These are phyloP conservation scores for Boechera divaricarpa DNA, from an alignment of 345 rosid species.

Conservation along the genomic window DNA sequence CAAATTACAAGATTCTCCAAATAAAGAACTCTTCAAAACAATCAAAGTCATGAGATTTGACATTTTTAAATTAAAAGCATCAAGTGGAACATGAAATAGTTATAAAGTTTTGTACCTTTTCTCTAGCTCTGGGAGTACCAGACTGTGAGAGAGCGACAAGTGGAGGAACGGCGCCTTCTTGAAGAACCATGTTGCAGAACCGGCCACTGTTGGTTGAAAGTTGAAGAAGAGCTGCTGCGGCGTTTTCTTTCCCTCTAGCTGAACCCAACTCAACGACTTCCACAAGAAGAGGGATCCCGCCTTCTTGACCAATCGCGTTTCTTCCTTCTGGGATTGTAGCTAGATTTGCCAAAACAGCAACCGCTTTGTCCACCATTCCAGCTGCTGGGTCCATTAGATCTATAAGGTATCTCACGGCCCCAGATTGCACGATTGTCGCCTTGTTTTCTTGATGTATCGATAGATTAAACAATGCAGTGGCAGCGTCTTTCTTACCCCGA, in stretches of 20 bases:
- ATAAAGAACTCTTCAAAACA: conserved; percentile 2
- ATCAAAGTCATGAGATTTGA: neutral
- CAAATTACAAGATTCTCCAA: conserved; percentile 18
- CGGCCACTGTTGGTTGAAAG: conserved; percentile 75
- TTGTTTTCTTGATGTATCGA: conserved; percentile 96
- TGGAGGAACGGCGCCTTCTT: conserved; percentile 97
- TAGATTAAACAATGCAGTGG: conserved; percentile 94
- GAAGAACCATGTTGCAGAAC: conserved; percentile 83
- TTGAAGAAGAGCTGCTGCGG: conserved; percentile 98
- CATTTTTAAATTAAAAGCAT: neutral
- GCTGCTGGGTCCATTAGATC: conserved; percentile 98
- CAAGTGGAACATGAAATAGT: neutral
- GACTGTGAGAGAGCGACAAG: conserved; percentile 88
- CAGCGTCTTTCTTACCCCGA: conserved; percentile 94
- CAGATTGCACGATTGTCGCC: conserved; percentile 82
- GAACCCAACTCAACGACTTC: conserved; percentile 99
- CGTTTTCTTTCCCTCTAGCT: conserved; percentile 95
- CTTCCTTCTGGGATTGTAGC: conserved; percentile 84
- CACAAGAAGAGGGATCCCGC: conserved; percentile 82
- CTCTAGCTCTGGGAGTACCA: conserved; percentile 96
- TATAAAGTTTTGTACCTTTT: conserved; percentile 61
- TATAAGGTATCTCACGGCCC: conserved; percentile 86
- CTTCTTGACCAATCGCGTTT: conserved; percentile 77
- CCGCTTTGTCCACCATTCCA: conserved; percentile 99
- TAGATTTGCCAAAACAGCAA: conserved; percentile 94